Conservation (phyloP, 805 yeast species). For the Candida bentonensis region DNA sequence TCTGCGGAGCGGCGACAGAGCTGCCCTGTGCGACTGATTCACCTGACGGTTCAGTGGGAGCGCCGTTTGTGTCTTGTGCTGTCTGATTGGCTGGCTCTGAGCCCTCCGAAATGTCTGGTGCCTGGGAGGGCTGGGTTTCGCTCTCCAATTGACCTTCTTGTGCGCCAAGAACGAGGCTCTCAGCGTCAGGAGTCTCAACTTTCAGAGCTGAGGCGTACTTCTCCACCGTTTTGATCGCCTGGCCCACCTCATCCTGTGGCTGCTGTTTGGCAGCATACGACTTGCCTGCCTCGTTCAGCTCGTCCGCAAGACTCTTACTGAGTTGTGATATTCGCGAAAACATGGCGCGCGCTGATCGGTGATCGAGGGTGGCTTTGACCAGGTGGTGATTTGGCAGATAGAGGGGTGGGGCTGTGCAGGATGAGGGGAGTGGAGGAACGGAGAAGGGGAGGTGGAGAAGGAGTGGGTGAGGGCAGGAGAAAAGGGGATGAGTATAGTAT, state of each 20-base stretch:
- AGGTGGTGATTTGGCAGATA: no score
- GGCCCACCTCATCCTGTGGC: conserved; percentile 7
- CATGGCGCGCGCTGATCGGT: no score
- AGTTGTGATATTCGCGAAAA: conserved; percentile 45
- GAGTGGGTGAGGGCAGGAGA: no score
- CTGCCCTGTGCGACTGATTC: conserved; percentile 4
- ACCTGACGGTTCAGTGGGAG: conserved; percentile 1
- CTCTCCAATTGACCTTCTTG: conserved; percentile 2
- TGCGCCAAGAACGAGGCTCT: conserved; percentile 8
- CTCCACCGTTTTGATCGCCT: conserved; percentile 12
- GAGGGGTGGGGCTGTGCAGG: no score
- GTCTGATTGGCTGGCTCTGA: not conserved
- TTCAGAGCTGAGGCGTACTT: conserved; percentile 10
- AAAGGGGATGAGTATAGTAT: no score
- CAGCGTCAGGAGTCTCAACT: conserved; percentile 12
- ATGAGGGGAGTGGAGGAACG: no score
- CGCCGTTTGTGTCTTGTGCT: conserved; percentile 2
- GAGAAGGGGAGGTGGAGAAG: no score
- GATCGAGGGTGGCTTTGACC: no score
- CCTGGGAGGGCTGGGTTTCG: no score
- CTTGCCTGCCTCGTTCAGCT: conserved; percentile 30
- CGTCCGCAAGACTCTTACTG: conserved; percentile 51
- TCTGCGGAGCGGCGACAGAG: conserved; percentile 8
- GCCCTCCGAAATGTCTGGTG: not conserved
- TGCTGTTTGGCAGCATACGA: conserved; percentile 6